Conservation (phyloP, 2,329 filamentous ascomycete genomes). For the Nigrospora oryzae region DNA sequence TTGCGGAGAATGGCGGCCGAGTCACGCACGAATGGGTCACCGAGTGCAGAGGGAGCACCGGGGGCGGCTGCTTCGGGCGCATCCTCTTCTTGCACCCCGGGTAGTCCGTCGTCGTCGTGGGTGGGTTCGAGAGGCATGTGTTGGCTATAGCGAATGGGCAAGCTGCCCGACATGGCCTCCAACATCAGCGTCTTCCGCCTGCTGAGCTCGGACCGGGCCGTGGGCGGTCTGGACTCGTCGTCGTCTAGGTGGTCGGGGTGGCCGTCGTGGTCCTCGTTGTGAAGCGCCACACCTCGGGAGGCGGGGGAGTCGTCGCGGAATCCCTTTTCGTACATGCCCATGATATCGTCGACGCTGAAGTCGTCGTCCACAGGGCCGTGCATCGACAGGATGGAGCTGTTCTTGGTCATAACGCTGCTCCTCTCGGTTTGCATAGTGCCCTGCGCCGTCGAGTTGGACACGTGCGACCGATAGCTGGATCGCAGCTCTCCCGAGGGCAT, state of each 20-base stretch:
- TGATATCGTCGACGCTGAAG: conserved; percentile 58
- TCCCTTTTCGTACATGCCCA: conserved; percentile 60
- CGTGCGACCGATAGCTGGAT: conserved; percentile 48
- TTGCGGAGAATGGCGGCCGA: conserved; percentile 29
- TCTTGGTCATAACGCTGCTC: conserved; percentile 73
- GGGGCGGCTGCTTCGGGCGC: background rate
- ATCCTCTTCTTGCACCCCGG: background rate
- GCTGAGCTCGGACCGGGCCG: conserved; percentile 27
- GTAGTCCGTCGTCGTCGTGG: background rate
- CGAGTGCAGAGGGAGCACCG: background rate
- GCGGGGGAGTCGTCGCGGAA: conserved; percentile 44
- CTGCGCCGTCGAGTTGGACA: conserved; percentile 43
- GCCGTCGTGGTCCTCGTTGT: conserved; percentile 27
- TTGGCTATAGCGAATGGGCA: conserved; percentile 9
- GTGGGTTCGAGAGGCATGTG: no score
- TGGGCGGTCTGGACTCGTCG: conserved; percentile 26
- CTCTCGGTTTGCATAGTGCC: conserved; percentile 67
- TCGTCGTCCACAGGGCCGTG: conserved; percentile 38
- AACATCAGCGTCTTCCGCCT: conserved; percentile 27
- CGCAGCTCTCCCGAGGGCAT: conserved; percentile 42
- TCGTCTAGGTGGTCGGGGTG: conserved; percentile 21
- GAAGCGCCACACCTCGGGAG: background rate
- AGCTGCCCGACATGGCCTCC: conserved; percentile 28
- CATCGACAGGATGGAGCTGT: conserved; percentile 64
- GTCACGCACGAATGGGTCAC: conserved; percentile 17